Base-by-base conservation (phyloP, 768 basidiomycete species). In the Termitomyces eurrhizus region DNA sequence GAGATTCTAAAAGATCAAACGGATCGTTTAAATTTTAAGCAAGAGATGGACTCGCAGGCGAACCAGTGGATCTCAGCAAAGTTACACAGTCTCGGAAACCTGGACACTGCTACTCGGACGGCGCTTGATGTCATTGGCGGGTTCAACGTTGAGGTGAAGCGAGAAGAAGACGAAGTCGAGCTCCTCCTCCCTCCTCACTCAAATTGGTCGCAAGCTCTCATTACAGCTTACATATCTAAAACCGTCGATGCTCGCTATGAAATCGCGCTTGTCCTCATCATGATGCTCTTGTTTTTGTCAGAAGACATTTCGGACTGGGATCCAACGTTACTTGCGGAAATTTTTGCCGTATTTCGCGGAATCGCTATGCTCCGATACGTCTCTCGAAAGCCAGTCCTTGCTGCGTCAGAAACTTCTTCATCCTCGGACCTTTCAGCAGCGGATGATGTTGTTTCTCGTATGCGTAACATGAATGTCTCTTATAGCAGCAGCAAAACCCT, bases 281-380 rank as follows among this genome's bases (percentile, higher is more conserved):
- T 81, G 26, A 72, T 92, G 32, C 77, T 93, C 18, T 87, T 91
- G 69, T 90, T 91, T 76, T 76, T 90, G 54, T 79, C 84, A 7
- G 84, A 87, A 29, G 82, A 86, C 42, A 73, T 88, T n/a, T 73
- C 75, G 39, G 73, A 77, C 37, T 89, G 88, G 85, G 84, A 88
- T 67, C 83, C 84, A 18, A 75, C 84, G 24, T 67, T 90, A 32
- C 71, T 90, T 51, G 85, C 84, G 9, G 89, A 92, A 68, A 82
- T 91, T 26, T 87, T 93, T 70, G 88, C 89, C 8, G 85, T 92
- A 32, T 92, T 89, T 65, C 82, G 90, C n/a, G 89, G 89, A 14
- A 74, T 90, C 26, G 84, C 88, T 26, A 88, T 90, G 78, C 75
- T 92, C 21, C 87, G 85, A 32, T 82, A 80, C 59, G 76, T 86